Percentiles rank a stretch among this genome's conserved stretches.
These are phyloP conservation scores for Pythium plurisporium DNA, from an alignment of 352 stramenopile species.

Conservation along the genomic window DNA sequence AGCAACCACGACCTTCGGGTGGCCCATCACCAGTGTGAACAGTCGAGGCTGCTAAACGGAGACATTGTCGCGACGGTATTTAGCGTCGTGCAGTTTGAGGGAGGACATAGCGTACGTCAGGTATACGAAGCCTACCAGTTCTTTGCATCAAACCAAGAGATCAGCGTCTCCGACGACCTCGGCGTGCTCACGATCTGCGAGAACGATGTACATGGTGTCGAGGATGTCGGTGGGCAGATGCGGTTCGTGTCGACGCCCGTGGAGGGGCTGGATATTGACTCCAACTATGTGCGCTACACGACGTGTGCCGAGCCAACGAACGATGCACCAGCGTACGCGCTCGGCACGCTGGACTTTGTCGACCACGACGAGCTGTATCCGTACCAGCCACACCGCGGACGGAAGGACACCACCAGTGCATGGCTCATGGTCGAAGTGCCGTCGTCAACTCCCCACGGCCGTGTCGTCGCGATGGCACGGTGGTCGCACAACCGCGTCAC, in stretches of 20 bases:
- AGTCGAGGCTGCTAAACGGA: not conserved
- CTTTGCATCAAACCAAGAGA: conserved; percentile 9
- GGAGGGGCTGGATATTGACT: no score
- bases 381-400: conserved; percentile 6
- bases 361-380: conserved; percentile 20
- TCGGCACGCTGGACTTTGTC: conserved; percentile 7
- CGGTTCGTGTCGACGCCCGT: no score
- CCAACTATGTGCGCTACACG: no score
- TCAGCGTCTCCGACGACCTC: conserved; percentile 15
- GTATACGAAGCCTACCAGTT: conserved; percentile 5
- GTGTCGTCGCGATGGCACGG: not conserved
- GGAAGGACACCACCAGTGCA: not conserved
- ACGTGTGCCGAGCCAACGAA: no score
- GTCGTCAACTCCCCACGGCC: not conserved
- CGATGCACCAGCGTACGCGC: no score
- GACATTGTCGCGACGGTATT: not conserved
- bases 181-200: conserved; percentile 12
- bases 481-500: conserved; percentile 1
- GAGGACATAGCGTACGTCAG: conserved; percentile 1
- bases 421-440: not conserved
- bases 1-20: not conserved
- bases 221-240: no score
- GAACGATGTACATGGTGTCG: conserved; percentile 10
- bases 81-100: conserved; percentile 1
- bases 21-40: not conserved